A percentile compares a stretch with the other conserved stretches of the same genome.
Evolutionary conservation across 2,329 filamentous ascomycete species (phyloP).

Genomic region (Mollisia scopiformis): DNA sequence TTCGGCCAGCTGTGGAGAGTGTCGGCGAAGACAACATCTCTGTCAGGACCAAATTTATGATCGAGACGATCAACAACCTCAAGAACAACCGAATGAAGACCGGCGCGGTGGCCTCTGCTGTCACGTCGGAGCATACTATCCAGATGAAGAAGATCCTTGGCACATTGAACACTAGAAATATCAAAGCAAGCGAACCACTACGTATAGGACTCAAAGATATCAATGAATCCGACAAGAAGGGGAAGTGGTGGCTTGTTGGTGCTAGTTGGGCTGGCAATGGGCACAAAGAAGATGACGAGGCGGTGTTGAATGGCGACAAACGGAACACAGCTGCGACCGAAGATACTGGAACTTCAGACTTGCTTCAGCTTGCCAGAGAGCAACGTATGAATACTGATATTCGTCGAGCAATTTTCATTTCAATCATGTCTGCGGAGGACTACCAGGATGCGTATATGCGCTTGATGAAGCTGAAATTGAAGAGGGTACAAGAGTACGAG

Average conservation of each 20-base stretch:
- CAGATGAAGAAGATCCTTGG: slow-evolving; percentile 89
- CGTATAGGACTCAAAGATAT: slow-evolving; percentile 83
- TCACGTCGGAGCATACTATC: slow-evolving; percentile 80
- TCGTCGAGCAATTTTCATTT: slow-evolving; percentile 78
- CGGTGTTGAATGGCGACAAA: slow-evolving; percentile 1
- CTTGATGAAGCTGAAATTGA: slow-evolving; percentile 80
- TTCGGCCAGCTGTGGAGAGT: slow-evolving; percentile 73
- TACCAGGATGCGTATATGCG: slow-evolving; percentile 82
- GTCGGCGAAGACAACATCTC: slow-evolving; percentile 73
- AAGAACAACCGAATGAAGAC: slow-evolving; percentile 93
- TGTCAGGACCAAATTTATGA: slow-evolving; percentile 94
- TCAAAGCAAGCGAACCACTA: slow-evolving; percentile 79
- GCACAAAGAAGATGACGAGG: slow-evolving; percentile 32
- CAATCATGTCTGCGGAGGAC: slow-evolving; percentile 84
- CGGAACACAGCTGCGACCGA: slow-evolving; percentile 33
- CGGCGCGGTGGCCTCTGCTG: slow-evolving; percentile 67
- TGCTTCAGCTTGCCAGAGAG: slow-evolving; percentile 39
- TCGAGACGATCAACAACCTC: slow-evolving; percentile 91
- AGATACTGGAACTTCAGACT: slow-evolving; percentile 34
- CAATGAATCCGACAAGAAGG: slow-evolving; percentile 78
- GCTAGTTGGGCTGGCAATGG: slow-evolving; percentile 75
- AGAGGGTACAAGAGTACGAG: slow-evolving; percentile 83
- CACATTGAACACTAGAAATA: slow-evolving; percentile 67
- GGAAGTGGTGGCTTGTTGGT: slow-evolving; percentile 98
- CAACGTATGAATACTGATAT: slow-evolving; percentile 41